Conservation (phyloP, 1,139 yeast genomes). For the Saccharomyces hybrid region DNA sequence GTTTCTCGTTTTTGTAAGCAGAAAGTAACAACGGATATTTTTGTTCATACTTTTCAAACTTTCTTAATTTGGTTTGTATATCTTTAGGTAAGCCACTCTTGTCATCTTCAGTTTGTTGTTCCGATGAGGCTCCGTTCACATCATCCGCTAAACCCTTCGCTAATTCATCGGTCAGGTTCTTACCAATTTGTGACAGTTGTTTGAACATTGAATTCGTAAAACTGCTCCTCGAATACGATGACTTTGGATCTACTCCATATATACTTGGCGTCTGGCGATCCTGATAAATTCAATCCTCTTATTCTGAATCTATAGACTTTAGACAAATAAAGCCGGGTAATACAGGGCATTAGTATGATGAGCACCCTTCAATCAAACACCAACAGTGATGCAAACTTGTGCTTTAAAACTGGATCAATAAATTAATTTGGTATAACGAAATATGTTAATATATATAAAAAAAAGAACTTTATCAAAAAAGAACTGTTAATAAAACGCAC, state of each 20-base stretch:
- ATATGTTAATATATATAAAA: not conserved
- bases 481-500: not conserved
- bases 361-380: not conserved
- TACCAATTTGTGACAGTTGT: constrained; percentile 51
- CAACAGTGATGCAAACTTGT: no score
- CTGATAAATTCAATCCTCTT: not conserved
- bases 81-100: constrained; percentile 44
- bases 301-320: not conserved
- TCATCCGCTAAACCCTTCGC: constrained; percentile 31
- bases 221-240: no score
- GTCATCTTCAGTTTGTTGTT: constrained; percentile 22
- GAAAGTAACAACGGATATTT: constrained; percentile 74
- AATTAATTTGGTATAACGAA: not conserved
- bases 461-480: not conserved
- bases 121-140: constrained; percentile 10
- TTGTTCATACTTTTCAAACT: constrained; percentile 80
- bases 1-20: no score
- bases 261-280: not conserved
- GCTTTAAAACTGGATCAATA: not conserved
- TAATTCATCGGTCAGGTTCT: constrained; percentile 58
- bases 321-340: not conserved
- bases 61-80: constrained; percentile 55
- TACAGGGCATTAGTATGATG: not conserved
- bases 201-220: constrained; percentile 42
- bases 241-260: no score